These are phyloP conservation scores for Isoetes engelmannii DNA, from an alignment of 83 land plant species.

Conservation along the genomic window DNA sequence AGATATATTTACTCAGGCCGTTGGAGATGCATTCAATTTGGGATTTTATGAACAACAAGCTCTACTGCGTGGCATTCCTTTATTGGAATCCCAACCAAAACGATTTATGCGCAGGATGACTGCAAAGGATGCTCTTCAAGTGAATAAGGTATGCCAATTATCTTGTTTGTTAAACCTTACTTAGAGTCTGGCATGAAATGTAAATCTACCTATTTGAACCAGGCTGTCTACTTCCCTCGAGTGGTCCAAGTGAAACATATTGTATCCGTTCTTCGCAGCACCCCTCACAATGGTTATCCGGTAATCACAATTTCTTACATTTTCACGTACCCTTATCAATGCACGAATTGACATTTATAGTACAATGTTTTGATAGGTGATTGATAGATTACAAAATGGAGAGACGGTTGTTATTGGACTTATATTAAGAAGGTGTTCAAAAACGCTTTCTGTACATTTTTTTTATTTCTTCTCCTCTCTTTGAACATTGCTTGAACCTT, in stretches of 20 bases:
- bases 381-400: constrained; percentile 72
- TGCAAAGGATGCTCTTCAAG: constrained; percentile 75
- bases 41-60: constrained; percentile 99
- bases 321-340: not conserved
- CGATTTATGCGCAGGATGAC: constrained; percentile 75
- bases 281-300: constrained; percentile 90
- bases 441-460: constrained; percentile 86
- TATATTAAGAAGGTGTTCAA: constrained; percentile 68
- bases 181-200: not conserved
- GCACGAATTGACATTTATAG: not conserved
- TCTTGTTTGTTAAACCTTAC: not conserved
- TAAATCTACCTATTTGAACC: not conserved
- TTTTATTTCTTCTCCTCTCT: constrained; percentile 73
- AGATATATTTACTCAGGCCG: constrained; percentile 52
- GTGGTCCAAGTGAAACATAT: constrained; percentile 75
- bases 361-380: constrained; percentile 43
- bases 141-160: constrained; percentile 43
- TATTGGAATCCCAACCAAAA: constrained; percentile 89
- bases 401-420: constrained; percentile 90
- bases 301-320: constrained; percentile 32
- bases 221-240: constrained; percentile 80
- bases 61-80: constrained; percentile 62
- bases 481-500: constrained; percentile 53
- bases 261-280: constrained; percentile 64
- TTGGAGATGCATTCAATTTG: constrained; percentile 91